Percentiles rank a stretch among this genome's conserved stretches.
phyloP scores from a whole-genome alignment of 441 rosid genomes.

The Erodium texanum region DNA sequence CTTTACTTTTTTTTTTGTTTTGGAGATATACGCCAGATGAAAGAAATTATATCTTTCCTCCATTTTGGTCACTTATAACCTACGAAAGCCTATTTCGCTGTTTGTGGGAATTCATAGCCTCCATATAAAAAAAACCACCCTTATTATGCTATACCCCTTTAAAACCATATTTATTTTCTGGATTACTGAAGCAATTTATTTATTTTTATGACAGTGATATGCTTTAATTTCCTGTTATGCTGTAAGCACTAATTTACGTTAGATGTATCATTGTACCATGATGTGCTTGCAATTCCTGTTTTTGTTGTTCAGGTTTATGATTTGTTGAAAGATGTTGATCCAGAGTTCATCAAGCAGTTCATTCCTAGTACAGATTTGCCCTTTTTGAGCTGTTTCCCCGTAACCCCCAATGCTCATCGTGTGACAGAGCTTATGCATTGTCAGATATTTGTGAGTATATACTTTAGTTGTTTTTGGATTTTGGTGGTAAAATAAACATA shows the following conservation, averaged over 20 bases:
- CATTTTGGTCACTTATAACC: too few relatives aligned
- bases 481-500: not conserved
- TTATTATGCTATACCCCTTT: too few relatives aligned
- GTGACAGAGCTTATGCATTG: slow-evolving; percentile 62
- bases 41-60: too few relatives aligned
- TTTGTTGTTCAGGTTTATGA: slow-evolving; percentile 41
- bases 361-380: slow-evolving; percentile 33
- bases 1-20: too few relatives aligned
- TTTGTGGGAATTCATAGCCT: too few relatives aligned
- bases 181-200: too few relatives aligned
- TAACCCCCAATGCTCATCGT: slow-evolving; percentile 81
- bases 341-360: slow-evolving; percentile 43
- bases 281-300: slow-evolving; percentile 9
- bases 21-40: too few relatives aligned
- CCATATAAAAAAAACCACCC: too few relatives aligned
- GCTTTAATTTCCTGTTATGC: too few relatives aligned
- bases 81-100: too few relatives aligned
- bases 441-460: slow-evolving; percentile 55
- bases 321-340: slow-evolving; percentile 55
- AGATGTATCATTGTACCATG: not conserved
- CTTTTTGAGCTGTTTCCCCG: slow-evolving; percentile 53
- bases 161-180: too few relatives aligned
- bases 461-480: slow-evolving; percentile 2
- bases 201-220: too few relatives aligned
- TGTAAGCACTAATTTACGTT: not conserved